Evolutionary conservation across 306 rosid species (phyloP), one percentile per base, ranked within the genome.

Genomic region (Fagus crenata): DNA sequence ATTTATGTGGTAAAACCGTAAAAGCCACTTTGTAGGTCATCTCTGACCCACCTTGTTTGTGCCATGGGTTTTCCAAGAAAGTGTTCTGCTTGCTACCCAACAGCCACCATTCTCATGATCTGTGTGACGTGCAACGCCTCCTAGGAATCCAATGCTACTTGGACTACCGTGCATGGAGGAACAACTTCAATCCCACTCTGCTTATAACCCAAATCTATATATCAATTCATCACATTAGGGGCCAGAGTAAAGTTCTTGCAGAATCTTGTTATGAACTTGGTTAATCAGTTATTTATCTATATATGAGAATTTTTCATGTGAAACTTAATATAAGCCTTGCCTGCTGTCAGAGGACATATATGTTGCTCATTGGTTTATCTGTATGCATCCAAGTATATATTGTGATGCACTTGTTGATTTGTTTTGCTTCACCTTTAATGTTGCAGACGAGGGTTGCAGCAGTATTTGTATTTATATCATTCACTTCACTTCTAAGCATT

Each of bases 361-460:
- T 7, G 67, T 46, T 46, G 35, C 37, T 7, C 17, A 51, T 49
- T 40, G 74, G 56, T 49, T 33, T 73, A 54, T 77, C n/a, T 37
- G 5, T 22, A 42, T 53, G 53, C 73, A 32, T 36, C 61, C 33
- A 15, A 53, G 33, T 49, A 7, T 15, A 4, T 49, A 18, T 49
- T 67, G 70, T 71, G 33, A 36, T 54, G 70, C n/a, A 13, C 15
- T 9, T 76, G 46, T 53, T 76, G 13, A 49, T 41, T 77, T 80
- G 63, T 76, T 15, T 69, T 37, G 17, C 39, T 75, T 69, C 61
- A 22, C 64, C 59, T 46, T 54, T 60, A 70, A 33, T 55, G 73
- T 84, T 85, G 88, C 93, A 95, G 99, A 85, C 93, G 72, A 92
- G 97, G 86, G 99, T 95, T 85, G 99, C 97, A 31, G 97, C 99